Conservation (phyloP, 768 basidiomycete species). For the Leucocoprinus birnbaumii region DNA sequence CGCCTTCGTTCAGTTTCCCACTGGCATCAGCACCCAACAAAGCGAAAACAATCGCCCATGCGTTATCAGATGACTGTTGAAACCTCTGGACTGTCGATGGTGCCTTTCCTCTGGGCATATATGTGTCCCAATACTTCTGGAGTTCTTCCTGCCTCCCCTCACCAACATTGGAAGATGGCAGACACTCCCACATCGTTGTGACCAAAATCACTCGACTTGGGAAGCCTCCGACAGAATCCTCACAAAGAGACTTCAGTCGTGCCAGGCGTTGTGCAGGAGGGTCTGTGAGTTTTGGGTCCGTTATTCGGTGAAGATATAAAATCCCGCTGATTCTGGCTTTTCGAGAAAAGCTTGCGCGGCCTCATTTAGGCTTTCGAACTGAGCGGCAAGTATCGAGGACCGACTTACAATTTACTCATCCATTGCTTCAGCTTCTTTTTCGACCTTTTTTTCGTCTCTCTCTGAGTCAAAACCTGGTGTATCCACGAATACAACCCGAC, state of each 20-base stretch:
- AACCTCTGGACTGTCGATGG: constrained; percentile 1
- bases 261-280: constrained; percentile 10
- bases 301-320: constrained; percentile 15
- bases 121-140: not conserved
- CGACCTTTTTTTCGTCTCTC: constrained; percentile 10
- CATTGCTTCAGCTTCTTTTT: constrained; percentile 11
- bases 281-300: constrained; percentile 14
- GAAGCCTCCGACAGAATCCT: constrained; percentile 1
- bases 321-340: constrained; percentile 13
- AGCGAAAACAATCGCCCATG: constrained; percentile 9
- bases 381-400: not conserved
- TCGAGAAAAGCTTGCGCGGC: constrained; percentile 12
- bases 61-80: constrained; percentile 2
- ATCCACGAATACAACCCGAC: constrained; percentile 14
- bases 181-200: constrained; percentile 15
- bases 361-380: no score
- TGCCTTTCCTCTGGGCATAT: not conserved
- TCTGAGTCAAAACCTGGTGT: constrained; percentile 14
- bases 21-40: not conserved
- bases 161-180: constrained; percentile 1
- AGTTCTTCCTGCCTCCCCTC: constrained; percentile 4
- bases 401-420: constrained; percentile 14
- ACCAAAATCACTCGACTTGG: constrained; percentile 13
- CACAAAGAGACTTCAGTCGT: constrained; percentile 8
- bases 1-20: not conserved